Conservation (phyloP, 805 yeast genomes). For the Candida hungchunana region DNA sequence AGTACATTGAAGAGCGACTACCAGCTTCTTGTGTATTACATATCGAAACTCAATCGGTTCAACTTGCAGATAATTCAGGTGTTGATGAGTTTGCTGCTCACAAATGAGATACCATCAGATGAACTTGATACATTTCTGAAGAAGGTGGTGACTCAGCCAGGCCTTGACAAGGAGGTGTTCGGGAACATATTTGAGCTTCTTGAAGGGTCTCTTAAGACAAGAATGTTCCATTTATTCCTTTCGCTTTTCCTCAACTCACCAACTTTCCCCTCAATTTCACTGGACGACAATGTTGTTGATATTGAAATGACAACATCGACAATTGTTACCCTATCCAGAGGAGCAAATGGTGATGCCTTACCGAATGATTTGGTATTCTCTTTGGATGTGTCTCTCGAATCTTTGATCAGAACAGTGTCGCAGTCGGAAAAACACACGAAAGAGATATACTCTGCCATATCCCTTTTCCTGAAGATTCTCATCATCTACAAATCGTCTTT, state of each 20-base stretch:
- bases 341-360: constrained; percentile 9
- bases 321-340: constrained; percentile 20
- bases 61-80: constrained; percentile 41
- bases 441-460: constrained; percentile 31
- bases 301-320: constrained; percentile 16
- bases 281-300: constrained; percentile 13
- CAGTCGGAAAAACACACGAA: constrained; percentile 16
- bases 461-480: constrained; percentile 50
- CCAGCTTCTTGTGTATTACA: constrained; percentile 17
- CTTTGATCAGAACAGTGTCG: constrained; percentile 26
- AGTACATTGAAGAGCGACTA: too few relatives aligned
- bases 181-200: constrained; percentile 39
- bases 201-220: constrained; percentile 28
- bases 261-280: constrained; percentile 31
- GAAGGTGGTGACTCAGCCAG: constrained; percentile 6
- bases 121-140: constrained; percentile 13
- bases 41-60: constrained; percentile 33
- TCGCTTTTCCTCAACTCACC: constrained; percentile 38
- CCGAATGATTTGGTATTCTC: constrained; percentile 39
- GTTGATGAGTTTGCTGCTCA: constrained; percentile 30
- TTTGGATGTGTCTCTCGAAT: constrained; percentile 37
- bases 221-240: constrained; percentile 36
- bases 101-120: constrained; percentile 7
- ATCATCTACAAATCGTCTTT: constrained; percentile 52
- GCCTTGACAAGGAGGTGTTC: constrained; percentile 17